A percentile compares a stretch with the other conserved stretches of the same genome.
phyloP scores from a whole-genome alignment of 805 yeast species.

The Jamesozyma hellenica region DNA sequence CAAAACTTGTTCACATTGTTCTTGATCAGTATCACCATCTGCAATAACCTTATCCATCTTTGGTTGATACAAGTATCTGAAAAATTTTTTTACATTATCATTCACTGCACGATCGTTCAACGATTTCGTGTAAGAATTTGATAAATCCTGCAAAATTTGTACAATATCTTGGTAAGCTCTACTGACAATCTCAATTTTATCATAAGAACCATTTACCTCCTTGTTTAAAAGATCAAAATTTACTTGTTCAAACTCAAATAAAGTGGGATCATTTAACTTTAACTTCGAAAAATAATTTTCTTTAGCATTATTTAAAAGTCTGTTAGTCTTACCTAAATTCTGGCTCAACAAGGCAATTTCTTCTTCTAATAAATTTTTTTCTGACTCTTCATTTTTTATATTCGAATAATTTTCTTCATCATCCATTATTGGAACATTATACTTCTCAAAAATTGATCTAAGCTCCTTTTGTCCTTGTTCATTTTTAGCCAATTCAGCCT shows the following conservation, averaged over 20 bases:
- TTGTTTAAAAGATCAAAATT: slow-evolving; percentile 7
- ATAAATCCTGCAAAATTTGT: slow-evolving; percentile 38
- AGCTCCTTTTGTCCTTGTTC: slow-evolving; percentile 37
- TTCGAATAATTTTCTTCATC: slow-evolving; percentile 4
- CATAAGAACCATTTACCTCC: slow-evolving; percentile 8
- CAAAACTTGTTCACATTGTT: slow-evolving; percentile 18
- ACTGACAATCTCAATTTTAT: slow-evolving; percentile 15
- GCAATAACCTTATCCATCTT: slow-evolving; percentile 12
- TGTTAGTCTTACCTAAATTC: slow-evolving; percentile 12
- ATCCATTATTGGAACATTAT: slow-evolving; percentile 14
- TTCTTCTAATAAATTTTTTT: slow-evolving; percentile 4
- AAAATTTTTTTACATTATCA: slow-evolving; percentile 47
- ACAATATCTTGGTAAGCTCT: slow-evolving; percentile 17
- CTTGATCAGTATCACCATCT: slow-evolving; percentile 16
- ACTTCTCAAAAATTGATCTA: slow-evolving; percentile 14
- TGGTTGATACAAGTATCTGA: slow-evolving; percentile 29
- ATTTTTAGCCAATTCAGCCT: slow-evolving; percentile 50
- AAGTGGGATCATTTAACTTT: slow-evolving; percentile 15
- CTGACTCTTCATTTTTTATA: slow-evolving; percentile 1
- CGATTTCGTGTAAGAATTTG: slow-evolving; percentile 62
- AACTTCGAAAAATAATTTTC: slow-evolving; percentile 13
- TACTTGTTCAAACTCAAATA: slow-evolving; percentile 16
- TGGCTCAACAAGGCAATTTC: slow-evolving; percentile 7
- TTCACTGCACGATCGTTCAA: slow-evolving; percentile 84
- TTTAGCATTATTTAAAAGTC: slow-evolving; percentile 14